These are phyloP conservation scores for Penicillium rolfsii DNA, from an alignment of 2,329 filamentous ascomycete genomes.

Conservation along the genomic window DNA sequence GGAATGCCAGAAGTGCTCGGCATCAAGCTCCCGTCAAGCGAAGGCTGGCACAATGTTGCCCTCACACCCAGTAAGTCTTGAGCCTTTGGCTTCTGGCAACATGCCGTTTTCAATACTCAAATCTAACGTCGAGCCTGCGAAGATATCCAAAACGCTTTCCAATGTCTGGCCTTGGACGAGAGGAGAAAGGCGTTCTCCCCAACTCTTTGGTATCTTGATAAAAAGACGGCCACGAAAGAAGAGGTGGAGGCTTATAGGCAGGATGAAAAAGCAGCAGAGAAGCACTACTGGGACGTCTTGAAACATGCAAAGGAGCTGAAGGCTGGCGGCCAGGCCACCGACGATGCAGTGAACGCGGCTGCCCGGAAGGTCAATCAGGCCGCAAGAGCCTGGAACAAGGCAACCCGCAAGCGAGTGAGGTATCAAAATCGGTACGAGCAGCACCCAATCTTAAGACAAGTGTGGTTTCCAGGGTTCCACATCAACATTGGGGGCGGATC, in stretches of 20 bases:
- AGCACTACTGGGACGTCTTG: constrained; percentile 13
- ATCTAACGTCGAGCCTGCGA: neutral
- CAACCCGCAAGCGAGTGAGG: constrained; percentile 17
- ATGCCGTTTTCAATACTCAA: neutral
- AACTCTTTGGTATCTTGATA: constrained; percentile 56
- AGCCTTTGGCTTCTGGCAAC: no score
- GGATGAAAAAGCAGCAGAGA: constrained; percentile 11
- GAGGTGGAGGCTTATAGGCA: constrained; percentile 12
- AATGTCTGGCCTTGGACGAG: constrained; percentile 46
- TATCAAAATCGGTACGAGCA: constrained; percentile 16
- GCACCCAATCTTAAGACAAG: constrained; percentile 50
- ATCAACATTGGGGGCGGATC: constrained; percentile 57
- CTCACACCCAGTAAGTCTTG: constrained; percentile 22
- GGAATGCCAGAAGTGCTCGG: constrained; percentile 35
- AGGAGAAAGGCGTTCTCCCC: constrained; percentile 53
- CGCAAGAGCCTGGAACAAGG: constrained; percentile 20
- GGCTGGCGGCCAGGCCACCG: constrained; percentile 15
- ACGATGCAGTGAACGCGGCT: constrained; percentile 20
- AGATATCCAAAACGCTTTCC: constrained; percentile 44
- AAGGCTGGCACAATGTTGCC: constrained; percentile 23
- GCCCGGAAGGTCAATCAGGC: constrained; percentile 17
- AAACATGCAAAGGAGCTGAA: constrained; percentile 21
- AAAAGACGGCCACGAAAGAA: constrained; percentile 14
- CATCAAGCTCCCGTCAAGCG: constrained; percentile 20
- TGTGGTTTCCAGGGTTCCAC: constrained; percentile 61